Percentiles rank a stretch among this genome's conserved stretches.
Conservation (phyloP, 805 yeast species). For the Yarrowia porcina region DNA sequence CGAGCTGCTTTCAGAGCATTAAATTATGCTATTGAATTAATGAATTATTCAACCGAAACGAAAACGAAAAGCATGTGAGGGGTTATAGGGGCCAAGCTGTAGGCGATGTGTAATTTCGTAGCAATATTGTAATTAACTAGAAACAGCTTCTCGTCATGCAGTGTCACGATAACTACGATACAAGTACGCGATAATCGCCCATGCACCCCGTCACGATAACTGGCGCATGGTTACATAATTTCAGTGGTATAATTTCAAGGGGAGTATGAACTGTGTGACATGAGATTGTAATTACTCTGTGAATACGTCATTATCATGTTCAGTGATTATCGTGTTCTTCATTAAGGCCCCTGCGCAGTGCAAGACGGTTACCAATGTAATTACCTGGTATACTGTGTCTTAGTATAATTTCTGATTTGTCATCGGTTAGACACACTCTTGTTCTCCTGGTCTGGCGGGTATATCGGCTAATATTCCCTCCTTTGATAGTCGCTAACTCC, state of each 20-base stretch:
- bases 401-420: too few relatives aligned
- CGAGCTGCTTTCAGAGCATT: constrained; percentile 39
- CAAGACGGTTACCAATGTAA: too few relatives aligned
- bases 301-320: not conserved
- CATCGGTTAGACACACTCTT: too few relatives aligned
- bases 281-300: not conserved
- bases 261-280: not conserved
- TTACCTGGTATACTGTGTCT: too few relatives aligned
- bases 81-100: not conserved
- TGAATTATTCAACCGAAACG: constrained; percentile 22
- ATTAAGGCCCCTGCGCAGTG: not conserved
- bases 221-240: not conserved
- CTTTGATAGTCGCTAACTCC: not conserved
- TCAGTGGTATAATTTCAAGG: not conserved
- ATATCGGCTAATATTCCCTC: not conserved
- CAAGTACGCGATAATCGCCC: not conserved
- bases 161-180: not conserved
- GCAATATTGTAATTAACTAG: too few relatives aligned
- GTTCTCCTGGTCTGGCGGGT: not conserved
- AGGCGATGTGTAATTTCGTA: too few relatives aligned
- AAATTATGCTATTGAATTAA: constrained; percentile 24
- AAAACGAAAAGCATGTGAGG: not conserved
- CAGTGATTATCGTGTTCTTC: too few relatives aligned
- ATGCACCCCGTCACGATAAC: not conserved
- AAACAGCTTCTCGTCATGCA: not conserved